Base-by-base conservation (phyloP, 2,329 filamentous ascomycete genomes). In the Claviceps fusiformis region DNA sequence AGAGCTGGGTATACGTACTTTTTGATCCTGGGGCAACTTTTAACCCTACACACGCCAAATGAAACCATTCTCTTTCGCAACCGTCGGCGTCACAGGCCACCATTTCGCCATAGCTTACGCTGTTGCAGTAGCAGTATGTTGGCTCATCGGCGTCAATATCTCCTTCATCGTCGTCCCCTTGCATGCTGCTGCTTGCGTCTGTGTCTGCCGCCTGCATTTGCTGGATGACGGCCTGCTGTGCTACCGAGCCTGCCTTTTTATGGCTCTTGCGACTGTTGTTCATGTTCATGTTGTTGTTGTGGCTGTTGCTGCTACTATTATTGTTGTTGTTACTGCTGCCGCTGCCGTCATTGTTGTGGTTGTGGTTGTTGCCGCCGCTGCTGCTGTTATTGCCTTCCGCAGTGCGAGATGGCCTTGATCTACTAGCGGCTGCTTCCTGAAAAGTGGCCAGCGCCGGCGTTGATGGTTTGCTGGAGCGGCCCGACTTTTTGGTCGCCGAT, bases 41-140 rank as follows among this genome's bases (percentile, higher is more conserved):
- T 62, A 93, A 70, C 31, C 88, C 88, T 35, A 89, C 87, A 67
- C 88, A 93, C 52, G 84, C 85, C 52, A 93, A 71, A 74, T 91
- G 87, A 73, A 91, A 92, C 87, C 87, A 91, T 69, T 91, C 87
- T 58, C 81, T 78, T 60, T 81, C 78, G 69, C 87, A 91, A 51
- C 81, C 79, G 57, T 85, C 79, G 8, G 82, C 82, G 66, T 91
- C 87, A 64, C 87, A 91, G 2, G 85, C 87, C 47, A 91, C 86
- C 87, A 91, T 91, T 70, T 89, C 86, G 24, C 87, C 87, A 64
- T 89, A 91, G 63, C 86, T 89, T 54, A 89, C 83, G 50, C 83
- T 80, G 62, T 89, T 86, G 67, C 87, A 90, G 70, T 88, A 88
- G 68, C 87, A 89, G 68, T 91, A 91, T 15, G 82, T 76, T 43